Conservation (phyloP, 345 rosid species). For the Microthlaspi erraticum region DNA sequence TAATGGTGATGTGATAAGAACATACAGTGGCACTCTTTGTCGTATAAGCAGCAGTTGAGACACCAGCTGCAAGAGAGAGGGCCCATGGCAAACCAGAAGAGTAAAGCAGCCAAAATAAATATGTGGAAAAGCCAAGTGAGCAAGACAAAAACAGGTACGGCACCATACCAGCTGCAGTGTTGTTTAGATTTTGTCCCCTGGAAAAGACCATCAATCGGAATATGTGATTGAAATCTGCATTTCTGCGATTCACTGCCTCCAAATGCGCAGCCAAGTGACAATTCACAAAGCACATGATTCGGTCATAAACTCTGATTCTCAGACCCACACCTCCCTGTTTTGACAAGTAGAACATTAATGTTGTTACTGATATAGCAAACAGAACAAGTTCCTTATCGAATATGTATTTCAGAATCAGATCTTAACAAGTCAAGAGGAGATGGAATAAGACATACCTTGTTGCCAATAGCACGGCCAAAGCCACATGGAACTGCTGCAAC, state of each 20-base stretch:
- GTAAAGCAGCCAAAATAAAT: constrained; percentile 88
- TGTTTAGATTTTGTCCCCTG: constrained; percentile 52
- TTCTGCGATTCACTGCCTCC: constrained; percentile 79
- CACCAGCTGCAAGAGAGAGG: constrained; percentile 90
- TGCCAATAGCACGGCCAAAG: constrained; percentile 97
- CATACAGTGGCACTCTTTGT: constrained; percentile 70
- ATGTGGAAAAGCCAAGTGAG: constrained; percentile 82
- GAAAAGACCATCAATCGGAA: constrained; percentile 65
- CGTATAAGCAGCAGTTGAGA: constrained; percentile 64
- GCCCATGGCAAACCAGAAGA: constrained; percentile 83
- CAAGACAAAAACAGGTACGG: constrained; percentile 80
- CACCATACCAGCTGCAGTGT: constrained; percentile 87
- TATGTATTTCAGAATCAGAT: background rate
- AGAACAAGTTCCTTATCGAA: background rate
- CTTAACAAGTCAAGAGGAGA: background rate
- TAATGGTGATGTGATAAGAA: constrained; percentile 26
- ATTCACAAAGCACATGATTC: constrained; percentile 80
- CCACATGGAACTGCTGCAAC: constrained; percentile 98
- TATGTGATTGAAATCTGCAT: constrained; percentile 83
- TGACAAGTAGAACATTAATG: constrained; percentile 1
- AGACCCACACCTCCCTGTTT: constrained; percentile 85
- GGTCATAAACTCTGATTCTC: constrained; percentile 78
- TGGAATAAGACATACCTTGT: constrained; percentile 58
- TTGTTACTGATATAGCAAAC: background rate
- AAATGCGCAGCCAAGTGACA: constrained; percentile 88